These are phyloP conservation scores for Hymenoscyphus fraxineus DNA, from an alignment of 2,329 filamentous ascomycete genomes.

Conservation along the genomic window DNA sequence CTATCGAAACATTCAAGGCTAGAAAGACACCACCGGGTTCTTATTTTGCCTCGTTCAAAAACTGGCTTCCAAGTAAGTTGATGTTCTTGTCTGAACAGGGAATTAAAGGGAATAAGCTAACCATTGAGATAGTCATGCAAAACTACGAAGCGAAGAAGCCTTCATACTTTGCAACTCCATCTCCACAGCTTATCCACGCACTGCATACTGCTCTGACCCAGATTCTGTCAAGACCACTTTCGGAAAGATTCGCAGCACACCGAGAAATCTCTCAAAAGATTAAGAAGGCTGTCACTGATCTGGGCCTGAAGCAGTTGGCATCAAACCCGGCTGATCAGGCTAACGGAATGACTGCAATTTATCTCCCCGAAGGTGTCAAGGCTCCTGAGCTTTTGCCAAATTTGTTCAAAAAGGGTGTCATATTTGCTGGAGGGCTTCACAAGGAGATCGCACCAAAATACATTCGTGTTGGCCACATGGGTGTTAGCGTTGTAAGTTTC, in stretches of 20 bases:
- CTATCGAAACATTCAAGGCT: slow-evolving; percentile 74
- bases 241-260: slow-evolving; percentile 81
- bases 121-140: slow-evolving; percentile 69
- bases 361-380: slow-evolving; percentile 79
- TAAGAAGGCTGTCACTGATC: slow-evolving; percentile 74
- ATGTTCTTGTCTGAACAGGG: neutral
- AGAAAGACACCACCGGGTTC: slow-evolving; percentile 78
- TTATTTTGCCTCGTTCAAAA: slow-evolving; percentile 96
- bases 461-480: slow-evolving; percentile 97
- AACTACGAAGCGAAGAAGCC: slow-evolving; percentile 98
- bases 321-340: slow-evolving; percentile 84
- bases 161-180: slow-evolving; percentile 95
- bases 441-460: slow-evolving; percentile 94
- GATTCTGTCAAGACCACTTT: slow-evolving; percentile 75
- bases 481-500: slow-evolving; percentile 71
- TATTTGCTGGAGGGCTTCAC: slow-evolving; percentile 94
- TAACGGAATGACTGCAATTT: slow-evolving; percentile 97
- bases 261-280: slow-evolving; percentile 75
- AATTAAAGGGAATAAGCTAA: neutral
- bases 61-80: slow-evolving; percentile 82
- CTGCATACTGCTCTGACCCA: slow-evolving; percentile 85
- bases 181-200: slow-evolving; percentile 88
- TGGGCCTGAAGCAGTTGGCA: slow-evolving; percentile 86
- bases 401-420: slow-evolving; percentile 78
- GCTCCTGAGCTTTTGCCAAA: slow-evolving; percentile 81